Base-by-base conservation (phyloP, 2,329 filamentous ascomycete genomes). In the Coniochaeta hoffmannii region DNA sequence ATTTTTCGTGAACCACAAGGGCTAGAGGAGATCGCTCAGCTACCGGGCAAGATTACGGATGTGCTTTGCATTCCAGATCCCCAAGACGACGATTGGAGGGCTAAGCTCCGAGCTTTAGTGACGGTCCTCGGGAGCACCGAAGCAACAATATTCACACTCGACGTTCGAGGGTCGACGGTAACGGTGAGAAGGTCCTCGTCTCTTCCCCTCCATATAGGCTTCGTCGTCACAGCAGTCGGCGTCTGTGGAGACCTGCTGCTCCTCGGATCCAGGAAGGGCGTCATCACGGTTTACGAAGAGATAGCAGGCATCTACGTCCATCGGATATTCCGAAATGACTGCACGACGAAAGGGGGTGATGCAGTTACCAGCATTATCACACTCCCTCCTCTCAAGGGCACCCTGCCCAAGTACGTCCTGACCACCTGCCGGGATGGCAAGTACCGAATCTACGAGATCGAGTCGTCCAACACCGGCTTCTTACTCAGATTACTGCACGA, bases 391-490 rank as follows among this genome's bases (percentile, higher is more conserved):
- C 60, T 63, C 55, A 53, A 62, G 31, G 58, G 60, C n/a, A 54
- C 58, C 58, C 12, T 61, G 53, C 26, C 58, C 50, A 57, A 54
- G 19, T 77, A 81, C 56, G 76, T 96, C 41, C 70, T 93, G 14
- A 86, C 87, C 0, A 89, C 88, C 3, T 87, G 87, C 36, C 82
- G 91, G 54, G 88, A 96, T 67, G 89, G 90, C 2, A 83, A 77
- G 52, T 91, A 87, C 62, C 82, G 87, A 36, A 82, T 93, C 51
- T 89, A 78, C 64, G 68, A 75, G 30, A 64, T 78, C 53, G 54
- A 66, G 34, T 34, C 61, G 5, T 53, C 67, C 2, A 55, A 59
- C 2, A 57, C 61, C 1, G 58, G 62, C 1, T 31, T 67, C 1
- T 57, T 56, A 2, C 59, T 84, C 2, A 60, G 69, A 11, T 75